Conservation (phyloP, 2,329 filamentous ascomycete species). For the Penicillium sp. region DNA sequence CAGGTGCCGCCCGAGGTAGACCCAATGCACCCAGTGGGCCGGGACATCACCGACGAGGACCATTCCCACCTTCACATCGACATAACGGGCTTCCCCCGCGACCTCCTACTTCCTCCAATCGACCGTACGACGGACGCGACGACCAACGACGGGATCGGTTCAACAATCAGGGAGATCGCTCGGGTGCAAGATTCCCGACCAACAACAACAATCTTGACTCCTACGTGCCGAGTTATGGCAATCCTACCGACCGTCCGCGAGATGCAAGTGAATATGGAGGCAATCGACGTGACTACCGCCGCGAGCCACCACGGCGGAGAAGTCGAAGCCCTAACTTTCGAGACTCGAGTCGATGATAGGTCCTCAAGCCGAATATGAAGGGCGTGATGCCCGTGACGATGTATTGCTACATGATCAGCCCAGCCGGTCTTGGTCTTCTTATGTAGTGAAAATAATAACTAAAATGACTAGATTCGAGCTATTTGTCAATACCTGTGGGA, state of each 20-base stretch:
- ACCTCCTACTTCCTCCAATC: slow-evolving; percentile 38
- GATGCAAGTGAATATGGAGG: slow-evolving; percentile 28
- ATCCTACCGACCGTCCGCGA: slow-evolving; percentile 28
- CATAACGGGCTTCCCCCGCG: slow-evolving; percentile 43
- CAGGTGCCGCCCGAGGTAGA: slow-evolving; percentile 37
- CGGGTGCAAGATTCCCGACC: slow-evolving; percentile 27
- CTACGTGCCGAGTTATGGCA: slow-evolving; percentile 42
- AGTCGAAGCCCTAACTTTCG: slow-evolving; percentile 40
- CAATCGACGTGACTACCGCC: slow-evolving; percentile 32
- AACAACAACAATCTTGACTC: slow-evolving; percentile 35
- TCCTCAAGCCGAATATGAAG: slow-evolving; percentile 12
- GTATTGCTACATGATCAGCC: slow-evolving; percentile 10
- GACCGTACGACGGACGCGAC: slow-evolving; percentile 33
- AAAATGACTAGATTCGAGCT: neutral
- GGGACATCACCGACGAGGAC: slow-evolving; percentile 30
- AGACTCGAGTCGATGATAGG: slow-evolving; percentile 29
- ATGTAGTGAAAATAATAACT: neutral
- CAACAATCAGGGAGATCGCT: slow-evolving; percentile 23
- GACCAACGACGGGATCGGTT: slow-evolving; percentile 37
- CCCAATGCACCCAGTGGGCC: slow-evolving; percentile 29
- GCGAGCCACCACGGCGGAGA: slow-evolving; percentile 35
- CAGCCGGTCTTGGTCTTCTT: neutral
- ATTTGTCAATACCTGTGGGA: too few species aligned
- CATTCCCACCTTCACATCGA: slow-evolving; percentile 32
- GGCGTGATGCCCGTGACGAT: slow-evolving; percentile 26